A percentile compares a stretch with the other conserved stretches of the same genome.
Conservation (phyloP, 2,329 filamentous ascomycete genomes). For the Apiospora sp. region DNA sequence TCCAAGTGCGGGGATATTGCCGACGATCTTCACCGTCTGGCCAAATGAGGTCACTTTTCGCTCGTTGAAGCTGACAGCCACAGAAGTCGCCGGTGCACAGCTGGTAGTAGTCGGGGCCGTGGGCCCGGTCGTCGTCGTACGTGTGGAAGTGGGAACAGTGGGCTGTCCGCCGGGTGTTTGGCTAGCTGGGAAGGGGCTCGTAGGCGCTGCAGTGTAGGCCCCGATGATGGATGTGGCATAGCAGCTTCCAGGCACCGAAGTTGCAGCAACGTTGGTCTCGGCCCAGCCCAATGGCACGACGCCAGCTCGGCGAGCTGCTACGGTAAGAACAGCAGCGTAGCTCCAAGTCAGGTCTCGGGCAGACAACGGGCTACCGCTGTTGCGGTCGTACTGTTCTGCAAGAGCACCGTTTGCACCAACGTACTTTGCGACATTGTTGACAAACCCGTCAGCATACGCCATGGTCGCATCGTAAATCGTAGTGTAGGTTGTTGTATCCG, state of each 20-base stretch:
- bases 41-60: constrained; percentile 65
- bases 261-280: constrained; percentile 46
- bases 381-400: constrained; percentile 71
- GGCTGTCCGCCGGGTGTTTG: constrained; percentile 51
- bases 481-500: constrained; percentile 55
- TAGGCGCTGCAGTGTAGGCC: constrained; percentile 59
- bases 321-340: constrained; percentile 64
- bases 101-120: constrained; percentile 38
- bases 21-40: constrained; percentile 71
- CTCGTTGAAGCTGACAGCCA: constrained; percentile 70
- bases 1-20: constrained; percentile 66
- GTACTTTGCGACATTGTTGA: constrained; percentile 69
- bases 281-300: constrained; percentile 66
- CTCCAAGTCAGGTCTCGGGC: constrained; percentile 65
- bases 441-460: constrained; percentile 67
- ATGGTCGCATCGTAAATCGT: constrained; percentile 64
- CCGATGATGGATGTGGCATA: constrained; percentile 54
- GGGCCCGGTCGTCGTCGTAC: constrained; percentile 40
- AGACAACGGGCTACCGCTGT: constrained; percentile 62
- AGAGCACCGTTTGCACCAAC: constrained; percentile 68
- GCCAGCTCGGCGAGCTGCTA: constrained; percentile 63
- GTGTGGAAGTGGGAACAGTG: constrained; percentile 34
- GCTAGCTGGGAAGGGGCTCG: constrained; percentile 56
- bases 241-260: constrained; percentile 59
- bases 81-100: constrained; percentile 51